Base-by-base conservation (phyloP, 2,329 filamentous ascomycete genomes). In the Arthrocladium fulminans region DNA sequence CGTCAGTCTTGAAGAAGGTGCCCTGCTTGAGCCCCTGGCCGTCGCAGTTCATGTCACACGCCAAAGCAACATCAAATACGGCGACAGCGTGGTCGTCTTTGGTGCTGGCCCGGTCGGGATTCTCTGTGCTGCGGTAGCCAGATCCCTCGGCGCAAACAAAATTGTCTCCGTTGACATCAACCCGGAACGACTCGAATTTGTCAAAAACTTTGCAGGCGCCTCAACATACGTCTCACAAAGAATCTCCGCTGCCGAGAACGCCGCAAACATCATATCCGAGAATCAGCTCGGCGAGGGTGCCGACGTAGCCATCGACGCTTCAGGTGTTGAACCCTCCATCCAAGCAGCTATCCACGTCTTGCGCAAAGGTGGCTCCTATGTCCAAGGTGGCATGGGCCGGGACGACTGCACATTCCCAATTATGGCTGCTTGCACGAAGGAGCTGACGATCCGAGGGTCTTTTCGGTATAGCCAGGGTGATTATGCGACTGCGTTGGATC, bases 401-500 rank as follows among this genome's bases (percentile, higher is more conserved):
- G 67, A 80, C 32, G 86, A 95, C 61, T 89, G 96, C 65, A 85
- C 69, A 7, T 95, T 96, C 72, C 90, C 90, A 45, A 94, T 97
- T 64, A 86, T 90, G 78, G 84, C 86, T 3, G 74, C 94, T 62
- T 94, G 88, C 65, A 76, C 82, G 44, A 96, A 96, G 72, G 90
- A 97, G 73, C 74, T 95, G 45, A 94, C 83, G 9, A 76, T 86
- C 40, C 86, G 84, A 63, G 90, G 90, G 19, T 89, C 83, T 54
- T 97, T 97, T 75, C 80, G 90, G 32, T 97, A 97, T 67, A 83
- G 83, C 2, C 78, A 80, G 47, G 89, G 89, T 17, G 90, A 96
- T 67, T 97, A 96, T 68, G 78, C 82, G 63, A 78, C 89, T 5
- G 88, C 88, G 3, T 75, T 96, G 39, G 80, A 87, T 54, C 74